Base-by-base conservation (phyloP, 148 eudicot genomes). In the Gaultheria prostrata region DNA sequence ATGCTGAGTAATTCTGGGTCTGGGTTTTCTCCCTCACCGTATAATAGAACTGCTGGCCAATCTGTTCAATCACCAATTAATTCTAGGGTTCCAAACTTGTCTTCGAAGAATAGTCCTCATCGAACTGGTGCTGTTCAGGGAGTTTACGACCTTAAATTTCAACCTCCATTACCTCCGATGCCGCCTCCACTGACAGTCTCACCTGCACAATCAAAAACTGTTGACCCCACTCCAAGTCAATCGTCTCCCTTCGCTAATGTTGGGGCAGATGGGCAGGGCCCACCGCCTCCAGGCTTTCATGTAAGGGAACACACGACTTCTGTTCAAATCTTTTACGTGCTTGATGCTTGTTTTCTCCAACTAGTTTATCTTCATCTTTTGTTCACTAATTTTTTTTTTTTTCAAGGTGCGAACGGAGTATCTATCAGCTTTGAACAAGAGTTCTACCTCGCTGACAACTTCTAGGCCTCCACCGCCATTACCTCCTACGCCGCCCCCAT, bases 91-190 rank as follows among this genome's bases (percentile, higher is more conserved):
- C 84, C 85, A 11, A 92, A 70, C 82, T 84, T 86, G 45, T 87
- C 88, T 84, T 79, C 90, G 28, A 91, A 91, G 67, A 75, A 80
- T 61, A 86, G 85, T 87, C 80, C 56, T 35, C 95, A 84, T 26
- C 94, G 89, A 85, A 69, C 74, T 82, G 91, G 90, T 32, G 85
- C 72, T 85, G 85, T 89, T 10, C 90, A 84, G 79, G 89, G 86
- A 82, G 85, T 81, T 71, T 91, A 82, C 83, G 97, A 93, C 67
- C 92, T 88, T 35, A 96, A 94, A 67, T 92, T 84, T 87, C 84
- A 95, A 83, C 99, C 99, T n/a, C 99, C 99, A 32, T 89, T 97
- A 78, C 99, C 99, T 84, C 98, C 96, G n/a, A 93, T 94, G 84
- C 98, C 95, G 13, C 98, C 98, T 12, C 99, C 96, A 26, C 82